Evolutionary conservation across 805 yeast species (phyloP), one percentile per base, ranked within the genome.

Genomic region (Lachancea quebecensis): DNA sequence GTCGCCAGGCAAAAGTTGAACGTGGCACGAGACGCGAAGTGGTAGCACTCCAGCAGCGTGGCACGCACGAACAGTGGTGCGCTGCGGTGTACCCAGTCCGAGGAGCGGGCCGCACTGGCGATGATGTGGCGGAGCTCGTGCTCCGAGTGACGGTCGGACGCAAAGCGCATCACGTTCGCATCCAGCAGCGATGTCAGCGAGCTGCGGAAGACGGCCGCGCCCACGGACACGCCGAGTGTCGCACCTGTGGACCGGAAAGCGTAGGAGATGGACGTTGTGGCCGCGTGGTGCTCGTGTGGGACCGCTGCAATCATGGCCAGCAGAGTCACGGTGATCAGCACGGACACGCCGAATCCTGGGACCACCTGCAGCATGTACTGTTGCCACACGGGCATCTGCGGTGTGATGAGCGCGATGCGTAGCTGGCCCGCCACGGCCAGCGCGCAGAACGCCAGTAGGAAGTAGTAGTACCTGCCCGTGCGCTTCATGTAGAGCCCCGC

Each of bases 201-300:
- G 36, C 66, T 62, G 39, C 77, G 79, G 62, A 82, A 82, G 17
- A 82, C 70, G 4, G 85, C 80, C 4, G 83, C 77, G 0, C 82
- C 83, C 37, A 80, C 59, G 0, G 88, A 69, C 12, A 87, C 89
- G 33, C 95, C 95, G 40, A 86, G 64, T 0, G 93, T 84, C n/a
- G 91, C 82, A 0, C 95, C 95, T 0, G 89, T 81, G 9, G 91
- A 82, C 57, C 95, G 73, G 69, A 85, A 87, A 0, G 90, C 89
- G 61, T 90, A 89, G 58, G 87, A 95, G 47, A 90, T 85, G 0
- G 95, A 85, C 0, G 96, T 89, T 2, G 91, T 83, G 16, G 88
- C 75, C 1, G 96, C 95, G 58, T 82, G 90, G 52, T 72, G 74
- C 46, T 79, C 77, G 33, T 70, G 62, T 2, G 88, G 87, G 9